phyloP scores from a whole-genome alignment of 2,329 filamentous ascomycete genomes.

The Zymoseptoria pseudotritici region DNA sequence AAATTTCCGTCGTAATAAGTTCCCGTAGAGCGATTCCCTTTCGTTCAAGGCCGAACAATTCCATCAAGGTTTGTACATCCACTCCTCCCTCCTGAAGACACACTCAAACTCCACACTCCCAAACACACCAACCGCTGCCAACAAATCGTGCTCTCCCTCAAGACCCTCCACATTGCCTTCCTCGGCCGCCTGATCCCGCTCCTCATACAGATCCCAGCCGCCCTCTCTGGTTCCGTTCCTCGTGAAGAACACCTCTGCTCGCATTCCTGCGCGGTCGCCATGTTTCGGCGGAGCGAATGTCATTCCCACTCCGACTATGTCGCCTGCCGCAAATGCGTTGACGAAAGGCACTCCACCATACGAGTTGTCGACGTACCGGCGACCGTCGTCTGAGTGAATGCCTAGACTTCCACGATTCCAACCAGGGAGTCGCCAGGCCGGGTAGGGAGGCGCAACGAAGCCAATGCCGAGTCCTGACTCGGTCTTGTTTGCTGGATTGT shows the following conservation, averaged over 20 bases:
- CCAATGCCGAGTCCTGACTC: conserved; percentile 59
- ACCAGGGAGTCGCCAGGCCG: conserved; percentile 67
- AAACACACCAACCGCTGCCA: conserved; percentile 63
- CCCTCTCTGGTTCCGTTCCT: conserved; percentile 53
- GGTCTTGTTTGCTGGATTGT: conserved; percentile 24
- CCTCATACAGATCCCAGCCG: conserved; percentile 68
- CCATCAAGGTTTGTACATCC: conserved; percentile 25
- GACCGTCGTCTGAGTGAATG: conserved; percentile 74
- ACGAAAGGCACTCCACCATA: conserved; percentile 67
- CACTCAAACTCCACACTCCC: conserved; percentile 62
- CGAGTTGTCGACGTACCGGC: conserved; percentile 66
- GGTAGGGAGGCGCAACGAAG: conserved; percentile 67
- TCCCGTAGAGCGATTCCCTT: not conserved
- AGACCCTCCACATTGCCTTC: conserved; percentile 56
- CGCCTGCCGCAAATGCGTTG: conserved; percentile 53
- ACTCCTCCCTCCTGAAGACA: conserved; percentile 28
- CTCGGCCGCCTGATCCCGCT: conserved; percentile 57
- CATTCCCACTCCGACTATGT: conserved; percentile 67
- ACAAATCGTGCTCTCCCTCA: conserved; percentile 58
- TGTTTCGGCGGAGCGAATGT: conserved; percentile 38
- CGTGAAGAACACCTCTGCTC: conserved; percentile 62
- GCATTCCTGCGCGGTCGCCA: conserved; percentile 29
- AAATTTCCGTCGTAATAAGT: not conserved
- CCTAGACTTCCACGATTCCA: conserved; percentile 71
- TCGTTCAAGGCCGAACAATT: not conserved